Base-by-base conservation (phyloP, 140 eudicot species). In the Bidens hawaiensis region DNA sequence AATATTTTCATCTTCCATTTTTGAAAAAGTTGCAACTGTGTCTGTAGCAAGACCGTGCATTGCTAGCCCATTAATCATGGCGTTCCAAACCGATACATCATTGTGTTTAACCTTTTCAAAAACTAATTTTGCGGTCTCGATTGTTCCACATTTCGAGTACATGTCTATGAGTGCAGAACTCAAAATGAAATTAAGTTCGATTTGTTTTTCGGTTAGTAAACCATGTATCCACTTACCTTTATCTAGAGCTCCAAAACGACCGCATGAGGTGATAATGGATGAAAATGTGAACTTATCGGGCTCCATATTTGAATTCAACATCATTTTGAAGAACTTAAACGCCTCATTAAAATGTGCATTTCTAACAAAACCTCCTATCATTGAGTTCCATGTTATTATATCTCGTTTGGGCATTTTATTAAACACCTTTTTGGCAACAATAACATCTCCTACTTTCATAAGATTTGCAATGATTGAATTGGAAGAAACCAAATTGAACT, bases 281-380 rank as follows among this genome's bases (percentile, higher is more conserved):
- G 97, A 81, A 73, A 90, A 90, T 3, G 97, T 90, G 66, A 79
- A 90, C 21, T 79, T 94, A 75, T 90, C 95, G 2, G 97, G 97
- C 31, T 87, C 86, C 23, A 79, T 48, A 18, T 71, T 65, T 10
- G 81, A 77, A 25, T 60, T 58, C 65, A 84, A 60, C 97, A 90
- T 84, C 76, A 84, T 80, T 66, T 40, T 67, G 60, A 82, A 87
- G 15, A 70, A 11, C 28, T 62, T 60, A 27, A 90, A 73, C 17
- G 88, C 95, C 65, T 90, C 95, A 67, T 73, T 54, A 78, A 72
- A 90, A 6, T 67, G 77, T 46, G 72, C 76, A 58, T 82, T 84
- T 76, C 47, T 84, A 15, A 84, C 90, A 69, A 28, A 82, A 36
- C 97, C 96, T 31, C 86, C 94, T 22, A 90, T 87, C 49, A 77